phyloP scores from a whole-genome alignment of 2,329 filamentous ascomycete genomes.

The Simplicillium sp. region DNA sequence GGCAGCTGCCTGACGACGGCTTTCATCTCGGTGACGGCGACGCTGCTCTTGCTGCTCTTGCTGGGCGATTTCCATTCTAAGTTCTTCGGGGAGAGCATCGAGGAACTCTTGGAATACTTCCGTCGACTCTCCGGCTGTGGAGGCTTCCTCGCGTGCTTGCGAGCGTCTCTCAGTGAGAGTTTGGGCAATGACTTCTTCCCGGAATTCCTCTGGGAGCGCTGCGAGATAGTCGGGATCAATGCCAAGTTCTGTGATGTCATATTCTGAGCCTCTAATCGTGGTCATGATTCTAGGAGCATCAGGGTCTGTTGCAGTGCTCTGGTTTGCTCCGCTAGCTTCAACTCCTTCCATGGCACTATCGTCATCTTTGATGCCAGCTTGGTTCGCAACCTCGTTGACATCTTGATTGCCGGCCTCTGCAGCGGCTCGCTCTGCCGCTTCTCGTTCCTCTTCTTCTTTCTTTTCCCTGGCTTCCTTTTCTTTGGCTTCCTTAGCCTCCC shows the following conservation, averaged over 20 bases:
- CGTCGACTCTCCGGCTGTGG: slow-evolving; percentile 61
- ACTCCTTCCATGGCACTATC: slow-evolving; percentile 66
- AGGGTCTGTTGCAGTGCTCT: slow-evolving; percentile 17
- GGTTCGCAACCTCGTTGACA: slow-evolving; percentile 11
- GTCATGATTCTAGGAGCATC: slow-evolving; percentile 57
- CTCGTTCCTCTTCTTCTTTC: slow-evolving; percentile 61
- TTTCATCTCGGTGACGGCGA: slow-evolving; percentile 75
- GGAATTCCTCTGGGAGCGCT: slow-evolving; percentile 92
- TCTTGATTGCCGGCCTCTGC: slow-evolving; percentile 31
- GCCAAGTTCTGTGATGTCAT: slow-evolving; percentile 89
- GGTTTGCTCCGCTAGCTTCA: slow-evolving; percentile 38
- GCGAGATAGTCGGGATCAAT: slow-evolving; percentile 93
- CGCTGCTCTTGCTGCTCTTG: slow-evolving; percentile 85
- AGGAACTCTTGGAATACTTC: slow-evolving; percentile 92
- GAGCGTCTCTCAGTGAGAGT: slow-evolving; percentile 77
- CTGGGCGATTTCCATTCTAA: slow-evolving; percentile 82
- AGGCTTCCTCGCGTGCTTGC: slow-evolving; percentile 59
- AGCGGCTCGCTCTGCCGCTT: slow-evolving; percentile 45
- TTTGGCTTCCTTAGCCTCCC: slow-evolving; percentile 54
- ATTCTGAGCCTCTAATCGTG: slow-evolving; percentile 73
- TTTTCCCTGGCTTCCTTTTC: slow-evolving; percentile 34
- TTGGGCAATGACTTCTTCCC: slow-evolving; percentile 91
- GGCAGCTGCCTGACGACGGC: slow-evolving; percentile 55
- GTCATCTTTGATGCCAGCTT: no score
- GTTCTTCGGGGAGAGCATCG: slow-evolving; percentile 81